These are phyloP conservation scores for Hypoxylon sp. DNA, from an alignment of 2,329 filamentous ascomycete species.

Conservation along the genomic window DNA sequence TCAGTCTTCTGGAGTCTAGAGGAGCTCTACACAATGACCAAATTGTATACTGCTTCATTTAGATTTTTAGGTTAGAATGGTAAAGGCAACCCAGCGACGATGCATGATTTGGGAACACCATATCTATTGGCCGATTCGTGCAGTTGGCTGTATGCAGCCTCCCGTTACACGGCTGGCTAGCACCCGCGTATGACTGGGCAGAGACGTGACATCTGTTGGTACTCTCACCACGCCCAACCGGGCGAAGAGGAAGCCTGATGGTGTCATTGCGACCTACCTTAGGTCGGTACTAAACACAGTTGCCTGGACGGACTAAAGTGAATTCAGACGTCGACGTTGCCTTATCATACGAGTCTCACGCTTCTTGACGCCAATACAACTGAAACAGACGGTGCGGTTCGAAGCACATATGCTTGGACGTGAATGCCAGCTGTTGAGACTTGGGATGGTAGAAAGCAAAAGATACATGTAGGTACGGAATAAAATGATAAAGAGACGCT, in stretches of 20 bases:
- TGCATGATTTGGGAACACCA: background rate
- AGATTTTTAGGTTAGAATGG: too few species aligned
- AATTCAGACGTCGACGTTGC: background rate
- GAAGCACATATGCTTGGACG: background rate
- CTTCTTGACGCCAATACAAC: background rate
- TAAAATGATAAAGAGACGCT: background rate
- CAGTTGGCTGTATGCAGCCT: slow-evolving; percentile 19
- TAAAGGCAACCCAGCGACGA: background rate
- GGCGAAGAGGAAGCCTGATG: background rate
- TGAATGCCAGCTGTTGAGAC: background rate
- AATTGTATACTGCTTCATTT: background rate
- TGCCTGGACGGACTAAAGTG: background rate
- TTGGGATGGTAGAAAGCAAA: background rate
- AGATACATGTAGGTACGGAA: background rate
- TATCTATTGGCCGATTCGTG: slow-evolving; percentile 13
- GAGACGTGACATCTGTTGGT: background rate
- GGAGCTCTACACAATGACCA: background rate
- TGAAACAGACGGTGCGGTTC: background rate
- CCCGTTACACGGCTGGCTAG: slow-evolving; percentile 12
- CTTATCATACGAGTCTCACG: background rate
- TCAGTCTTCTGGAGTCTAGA: background rate
- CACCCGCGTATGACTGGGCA: background rate
- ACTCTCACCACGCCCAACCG: background rate
- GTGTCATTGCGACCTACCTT: too few species aligned
- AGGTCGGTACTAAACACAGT: background rate